Percentiles rank a stretch among this genome's conserved stretches.
Conservation (phyloP, 768 basidiomycete genomes). For the Tulasnella sp. region DNA sequence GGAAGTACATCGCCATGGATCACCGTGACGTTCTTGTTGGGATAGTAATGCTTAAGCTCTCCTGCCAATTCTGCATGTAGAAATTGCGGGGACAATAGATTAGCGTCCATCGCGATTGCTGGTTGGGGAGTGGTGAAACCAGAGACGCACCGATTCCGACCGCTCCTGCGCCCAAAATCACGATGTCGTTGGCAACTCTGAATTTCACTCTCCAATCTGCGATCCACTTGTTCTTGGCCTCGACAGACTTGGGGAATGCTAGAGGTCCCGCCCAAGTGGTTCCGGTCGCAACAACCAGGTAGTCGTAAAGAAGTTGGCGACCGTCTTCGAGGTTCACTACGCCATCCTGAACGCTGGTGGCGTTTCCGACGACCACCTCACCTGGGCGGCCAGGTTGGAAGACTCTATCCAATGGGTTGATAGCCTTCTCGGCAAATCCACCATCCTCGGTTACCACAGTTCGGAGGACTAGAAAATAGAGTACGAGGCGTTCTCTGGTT, state of each 20-base stretch:
- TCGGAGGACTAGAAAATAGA: conserved; percentile 48
- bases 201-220: conserved; percentile 37
- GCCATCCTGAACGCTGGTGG: conserved; percentile 44
- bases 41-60: conserved; percentile 37
- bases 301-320: conserved; percentile 55
- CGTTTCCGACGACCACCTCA: conserved; percentile 41
- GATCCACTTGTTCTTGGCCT: conserved; percentile 44
- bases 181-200: conserved; percentile 32
- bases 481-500: background rate
- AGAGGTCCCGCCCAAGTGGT: conserved; percentile 57
- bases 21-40: conserved; percentile 37
- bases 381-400: conserved; percentile 28
- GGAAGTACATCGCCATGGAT: conserved; percentile 35
- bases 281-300: conserved; percentile 65
- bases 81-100: background rate
- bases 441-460: conserved; percentile 54
- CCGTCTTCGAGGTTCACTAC: conserved; percentile 58
- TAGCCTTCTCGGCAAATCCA: conserved; percentile 50
- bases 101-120: too few species aligned
- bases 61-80: conserved; percentile 35
- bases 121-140: background rate
- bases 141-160: conserved; percentile 34
- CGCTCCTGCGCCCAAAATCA: conserved; percentile 38
- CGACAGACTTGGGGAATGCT: conserved; percentile 47
- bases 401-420: conserved; percentile 41